Conservation (phyloP, 225 moss, liverwort and hornwort species). For the Anthoceros angustus region DNA sequence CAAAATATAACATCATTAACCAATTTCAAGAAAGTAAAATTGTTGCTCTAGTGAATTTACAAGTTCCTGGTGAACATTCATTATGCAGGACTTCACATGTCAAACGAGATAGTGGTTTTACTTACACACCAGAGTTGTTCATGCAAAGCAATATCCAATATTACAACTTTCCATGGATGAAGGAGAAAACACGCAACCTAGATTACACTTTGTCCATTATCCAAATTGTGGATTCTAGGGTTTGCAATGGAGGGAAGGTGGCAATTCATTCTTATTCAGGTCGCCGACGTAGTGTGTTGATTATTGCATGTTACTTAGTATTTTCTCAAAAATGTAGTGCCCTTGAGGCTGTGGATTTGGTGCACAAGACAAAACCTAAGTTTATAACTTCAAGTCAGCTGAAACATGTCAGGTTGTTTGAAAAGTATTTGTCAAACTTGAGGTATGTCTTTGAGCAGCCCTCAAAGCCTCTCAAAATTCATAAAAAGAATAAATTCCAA, state of each 20-base stretch:
- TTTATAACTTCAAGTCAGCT: background rate
- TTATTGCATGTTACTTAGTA: slow-evolving; percentile 45
- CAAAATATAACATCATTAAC: background rate
- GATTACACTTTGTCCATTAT: background rate
- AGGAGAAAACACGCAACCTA: background rate
- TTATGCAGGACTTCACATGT: background rate
- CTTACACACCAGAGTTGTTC: background rate
- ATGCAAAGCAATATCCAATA: background rate
- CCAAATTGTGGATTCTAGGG: background rate
- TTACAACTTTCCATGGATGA: background rate
- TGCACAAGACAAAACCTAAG: background rate
- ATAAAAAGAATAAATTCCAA: background rate
- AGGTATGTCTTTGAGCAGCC: background rate
- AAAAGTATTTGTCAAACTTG: background rate
- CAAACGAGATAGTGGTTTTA: background rate
- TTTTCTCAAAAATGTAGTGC: slow-evolving; percentile 31
- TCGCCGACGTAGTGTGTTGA: slow-evolving; percentile 41
- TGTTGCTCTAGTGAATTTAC: background rate
- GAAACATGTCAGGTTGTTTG: background rate
- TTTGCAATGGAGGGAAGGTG: slow-evolving; percentile 18
- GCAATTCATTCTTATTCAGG: slow-evolving; percentile 58
- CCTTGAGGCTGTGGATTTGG: slow-evolving; percentile 20
- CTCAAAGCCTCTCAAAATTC: background rate
- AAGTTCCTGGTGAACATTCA: background rate
- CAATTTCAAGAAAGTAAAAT: background rate